Conservation (phyloP, 352 stramenopile species). For the Globisporangium polare region DNA sequence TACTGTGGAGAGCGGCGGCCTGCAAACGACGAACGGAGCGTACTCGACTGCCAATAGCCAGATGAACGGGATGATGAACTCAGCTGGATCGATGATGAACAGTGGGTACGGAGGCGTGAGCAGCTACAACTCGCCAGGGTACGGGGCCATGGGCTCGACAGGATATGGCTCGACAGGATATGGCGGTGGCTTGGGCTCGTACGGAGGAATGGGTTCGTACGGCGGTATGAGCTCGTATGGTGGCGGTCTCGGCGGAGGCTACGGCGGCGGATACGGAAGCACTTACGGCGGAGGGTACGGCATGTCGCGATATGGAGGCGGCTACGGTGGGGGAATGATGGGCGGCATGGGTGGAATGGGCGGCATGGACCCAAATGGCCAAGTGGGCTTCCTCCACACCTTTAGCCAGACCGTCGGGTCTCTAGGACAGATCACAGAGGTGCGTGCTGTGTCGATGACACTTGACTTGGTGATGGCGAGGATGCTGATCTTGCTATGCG, state of each 20-base stretch:
- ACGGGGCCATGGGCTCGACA: slow-evolving; percentile 15
- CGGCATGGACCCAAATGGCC: slow-evolving; percentile 52
- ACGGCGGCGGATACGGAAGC: slow-evolving; percentile 25
- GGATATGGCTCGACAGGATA: slow-evolving; percentile 7
- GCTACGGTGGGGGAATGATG: slow-evolving; percentile 26
- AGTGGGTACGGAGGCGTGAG: slow-evolving; percentile 14
- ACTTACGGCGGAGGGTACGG: slow-evolving; percentile 38
- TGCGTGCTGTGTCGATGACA: slow-evolving; percentile 8
- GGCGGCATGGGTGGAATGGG: slow-evolving; percentile 19
- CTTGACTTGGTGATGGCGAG: neutral
- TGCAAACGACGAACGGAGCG: slow-evolving; percentile 3
- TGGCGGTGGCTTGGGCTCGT: slow-evolving; percentile 20
- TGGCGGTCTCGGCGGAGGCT: slow-evolving; percentile 28
- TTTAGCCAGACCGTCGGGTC: slow-evolving; percentile 72
- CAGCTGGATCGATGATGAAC: slow-evolving; percentile 17
- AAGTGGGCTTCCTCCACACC: slow-evolving; percentile 55
- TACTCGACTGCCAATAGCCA: slow-evolving; percentile 10
- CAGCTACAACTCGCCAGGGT: slow-evolving; percentile 22
- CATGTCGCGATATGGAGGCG: slow-evolving; percentile 23
- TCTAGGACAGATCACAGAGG: slow-evolving; percentile 71
- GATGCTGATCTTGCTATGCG: neutral
- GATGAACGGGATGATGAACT: slow-evolving; percentile 11
- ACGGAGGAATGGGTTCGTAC: slow-evolving; percentile 26
- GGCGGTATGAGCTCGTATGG: slow-evolving; percentile 26
- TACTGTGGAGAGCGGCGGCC: neutral